Evolutionary conservation across 768 basidiomycete genomes (phyloP).

Genomic region (Suillus clintonianus): DNA sequence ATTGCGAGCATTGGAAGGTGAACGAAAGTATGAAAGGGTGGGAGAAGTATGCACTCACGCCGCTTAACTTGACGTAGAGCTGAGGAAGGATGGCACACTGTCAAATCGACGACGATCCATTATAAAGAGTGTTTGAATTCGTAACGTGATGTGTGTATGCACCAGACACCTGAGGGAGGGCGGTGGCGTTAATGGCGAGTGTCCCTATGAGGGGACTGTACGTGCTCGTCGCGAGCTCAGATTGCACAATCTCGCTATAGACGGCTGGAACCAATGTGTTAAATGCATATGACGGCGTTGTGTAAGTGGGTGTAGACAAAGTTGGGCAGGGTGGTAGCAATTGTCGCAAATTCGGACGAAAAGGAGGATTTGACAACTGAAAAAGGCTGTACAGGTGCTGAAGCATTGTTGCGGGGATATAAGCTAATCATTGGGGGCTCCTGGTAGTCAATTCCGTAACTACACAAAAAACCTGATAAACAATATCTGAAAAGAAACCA

Average conservation of each 20-base stretch:
- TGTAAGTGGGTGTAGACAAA: constrained; percentile 65
- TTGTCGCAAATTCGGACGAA: constrained; percentile 62
- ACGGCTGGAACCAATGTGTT: constrained; percentile 64
- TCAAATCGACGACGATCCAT: no score
- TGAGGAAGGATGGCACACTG: no score
- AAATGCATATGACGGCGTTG: constrained; percentile 65
- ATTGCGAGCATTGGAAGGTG: no score
- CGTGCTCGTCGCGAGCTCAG: constrained; percentile 71
- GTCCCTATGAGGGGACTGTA: constrained; percentile 60
- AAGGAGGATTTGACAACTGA: constrained; percentile 50
- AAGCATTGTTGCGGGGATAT: constrained; percentile 57
- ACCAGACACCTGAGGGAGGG: constrained; percentile 56
- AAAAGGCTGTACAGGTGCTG: constrained; percentile 41
- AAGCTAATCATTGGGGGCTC: constrained; percentile 82
- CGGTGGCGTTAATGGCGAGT: constrained; percentile 46
- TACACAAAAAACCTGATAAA: constrained; percentile 26
- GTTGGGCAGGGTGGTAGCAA: constrained; percentile 73
- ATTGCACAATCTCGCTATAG: constrained; percentile 54
- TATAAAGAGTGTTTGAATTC: constrained; percentile 51
- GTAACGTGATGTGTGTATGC: constrained; percentile 60
- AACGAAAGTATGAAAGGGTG: no score
- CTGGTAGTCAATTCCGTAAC: constrained; percentile 72
- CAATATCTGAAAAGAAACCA: neutral
- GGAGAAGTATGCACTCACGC: no score
- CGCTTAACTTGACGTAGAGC: no score